phyloP scores from a whole-genome alignment of 805 yeast genomes.

The Yarrowia hollandica region DNA sequence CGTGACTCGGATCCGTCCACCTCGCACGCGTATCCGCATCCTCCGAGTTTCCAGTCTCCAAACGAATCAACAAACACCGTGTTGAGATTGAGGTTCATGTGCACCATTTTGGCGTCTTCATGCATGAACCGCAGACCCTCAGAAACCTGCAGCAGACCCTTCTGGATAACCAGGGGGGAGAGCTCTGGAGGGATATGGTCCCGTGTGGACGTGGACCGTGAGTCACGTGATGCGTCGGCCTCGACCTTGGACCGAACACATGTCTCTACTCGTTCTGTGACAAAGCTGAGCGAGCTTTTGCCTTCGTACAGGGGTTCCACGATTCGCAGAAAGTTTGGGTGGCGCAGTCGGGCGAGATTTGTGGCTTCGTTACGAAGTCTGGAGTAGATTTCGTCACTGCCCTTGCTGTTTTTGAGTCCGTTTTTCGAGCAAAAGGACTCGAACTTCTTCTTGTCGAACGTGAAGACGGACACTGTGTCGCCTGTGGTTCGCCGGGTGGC shows the following conservation, averaged over 20 bases:
- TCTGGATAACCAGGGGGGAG: constrained; percentile 71
- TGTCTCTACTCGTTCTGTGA: constrained; percentile 72
- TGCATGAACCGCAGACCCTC: constrained; percentile 84
- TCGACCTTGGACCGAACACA: constrained; percentile 51
- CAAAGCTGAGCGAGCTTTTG: constrained; percentile 73
- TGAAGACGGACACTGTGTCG: constrained; percentile 70
- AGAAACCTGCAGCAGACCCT: constrained; percentile 77
- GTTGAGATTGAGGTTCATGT: constrained; percentile 74
- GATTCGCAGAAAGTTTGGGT: constrained; percentile 80
- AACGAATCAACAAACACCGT: constrained; percentile 70
- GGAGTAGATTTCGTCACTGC: constrained; percentile 63
- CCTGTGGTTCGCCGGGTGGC: constrained; percentile 64
- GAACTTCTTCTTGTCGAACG: constrained; percentile 77
- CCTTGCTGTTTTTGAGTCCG: constrained; percentile 51
- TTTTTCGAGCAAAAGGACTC: constrained; percentile 55
- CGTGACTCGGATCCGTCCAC: constrained; percentile 53
- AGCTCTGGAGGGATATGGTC: constrained; percentile 46
- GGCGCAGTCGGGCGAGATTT: constrained; percentile 77
- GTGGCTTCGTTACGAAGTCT: constrained; percentile 66
- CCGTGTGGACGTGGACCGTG: background rate
- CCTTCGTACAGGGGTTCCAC: constrained; percentile 91
- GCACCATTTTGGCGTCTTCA: constrained; percentile 68
- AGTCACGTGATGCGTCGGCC: constrained; percentile 36
- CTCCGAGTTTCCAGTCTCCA: constrained; percentile 93
- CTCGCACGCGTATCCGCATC: constrained; percentile 54